phyloP scores from a whole-genome alignment of 176 grass and related monocot species.

The Phyllostachys edulis region DNA sequence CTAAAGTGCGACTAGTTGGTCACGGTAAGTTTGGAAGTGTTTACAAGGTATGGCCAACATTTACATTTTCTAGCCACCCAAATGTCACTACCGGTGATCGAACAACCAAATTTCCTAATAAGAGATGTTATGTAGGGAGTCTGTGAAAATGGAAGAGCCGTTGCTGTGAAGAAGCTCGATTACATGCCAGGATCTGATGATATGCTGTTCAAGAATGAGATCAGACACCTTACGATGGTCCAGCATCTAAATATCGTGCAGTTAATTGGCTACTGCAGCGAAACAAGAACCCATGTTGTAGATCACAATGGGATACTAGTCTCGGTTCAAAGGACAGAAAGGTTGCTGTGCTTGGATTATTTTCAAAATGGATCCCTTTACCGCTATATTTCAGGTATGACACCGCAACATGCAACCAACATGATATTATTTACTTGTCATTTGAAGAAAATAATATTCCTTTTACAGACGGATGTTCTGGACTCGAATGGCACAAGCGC shows the following conservation, averaged over 20 bases:
- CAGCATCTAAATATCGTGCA: not conserved
- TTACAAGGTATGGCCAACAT: too few species aligned
- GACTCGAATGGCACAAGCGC: not conserved
- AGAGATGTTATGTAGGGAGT: not conserved
- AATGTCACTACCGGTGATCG: too few species aligned
- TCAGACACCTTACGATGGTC: not conserved
- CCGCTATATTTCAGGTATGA: not conserved
- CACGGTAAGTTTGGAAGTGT: too few species aligned
- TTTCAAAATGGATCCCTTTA: not conserved
- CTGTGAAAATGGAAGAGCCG: not conserved
- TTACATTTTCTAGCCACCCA: too few species aligned
- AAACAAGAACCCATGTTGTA: not conserved
- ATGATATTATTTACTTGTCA: too few species aligned
- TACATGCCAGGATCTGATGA: not conserved
- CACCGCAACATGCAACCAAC: too few species aligned
- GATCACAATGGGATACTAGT: not conserved
- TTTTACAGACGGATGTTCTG: not conserved
- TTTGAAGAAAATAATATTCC: too few species aligned
- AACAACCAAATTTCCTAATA: too few species aligned
- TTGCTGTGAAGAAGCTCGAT: not conserved
- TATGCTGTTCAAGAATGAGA: not conserved
- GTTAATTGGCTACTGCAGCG: not conserved
- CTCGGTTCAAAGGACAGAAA: not conserved
- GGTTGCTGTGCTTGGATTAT: not conserved
- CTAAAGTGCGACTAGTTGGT: too few species aligned